Evolutionary conservation across 2,329 filamentous ascomycete species (phyloP), one percentile per base, ranked within the genome.

Genomic region (Aspergillus brasiliensis): DNA sequence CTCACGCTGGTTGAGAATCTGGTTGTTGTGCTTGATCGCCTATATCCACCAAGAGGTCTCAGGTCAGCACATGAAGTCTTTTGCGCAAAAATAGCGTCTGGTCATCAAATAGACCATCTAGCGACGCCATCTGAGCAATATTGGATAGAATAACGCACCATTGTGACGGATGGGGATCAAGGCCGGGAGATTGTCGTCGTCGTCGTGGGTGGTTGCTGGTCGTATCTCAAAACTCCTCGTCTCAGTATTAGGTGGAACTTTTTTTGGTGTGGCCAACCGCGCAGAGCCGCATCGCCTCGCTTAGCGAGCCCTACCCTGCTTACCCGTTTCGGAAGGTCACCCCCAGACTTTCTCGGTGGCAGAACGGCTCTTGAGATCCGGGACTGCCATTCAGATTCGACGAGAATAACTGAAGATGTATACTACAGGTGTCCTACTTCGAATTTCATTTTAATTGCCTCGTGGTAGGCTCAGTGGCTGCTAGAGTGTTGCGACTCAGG

Each of bases 21-120:
- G 91, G 87, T 97, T 92, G 86, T 98, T 98, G 91, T 97, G 92
- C 89, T 96, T 96, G 92, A 98, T 97, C 87, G 94, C 91, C 93
- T 89, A 77, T 71, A 73, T 60, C 62, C 66, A 75, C 75, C 67
- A 70, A 71, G 61, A 62, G 62, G 65, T 63, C 57, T 55, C 42
- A 48, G 42, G 62, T 69, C 64, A 68, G 65, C 58, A 66, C 46
- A 51, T 38, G 38, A 46, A 19, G 38, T 31, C 31, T 28, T 58
- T 56, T 10, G 58, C 19, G 23, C 54, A 17, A 52, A 53, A 62
- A 55, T 57, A 62, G 46, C 25, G n/a, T 38, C 25, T 13, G n/a
- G 56, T 54, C 57, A 60, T 66, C 48, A 8, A 27, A 37, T 53
- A 61, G 64, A 60, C 59, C 62, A 64, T 57, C 42, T 47, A 28